Base-by-base conservation (phyloP, 2,329 filamentous ascomycete species). In the Xylaria hypoxylon region DNA sequence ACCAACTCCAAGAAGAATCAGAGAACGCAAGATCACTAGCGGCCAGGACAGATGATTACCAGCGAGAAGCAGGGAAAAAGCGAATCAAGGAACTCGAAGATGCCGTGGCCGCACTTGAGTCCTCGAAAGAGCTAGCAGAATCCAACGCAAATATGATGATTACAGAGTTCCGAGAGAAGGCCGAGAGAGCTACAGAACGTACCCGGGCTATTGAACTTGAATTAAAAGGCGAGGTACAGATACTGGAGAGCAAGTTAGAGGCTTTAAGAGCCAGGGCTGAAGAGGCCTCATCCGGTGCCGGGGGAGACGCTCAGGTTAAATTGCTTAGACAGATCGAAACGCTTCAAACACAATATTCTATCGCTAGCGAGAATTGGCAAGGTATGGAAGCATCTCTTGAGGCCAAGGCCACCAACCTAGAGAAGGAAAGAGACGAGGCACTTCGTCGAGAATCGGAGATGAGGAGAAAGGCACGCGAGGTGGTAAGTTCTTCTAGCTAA, bases 301-400 rank as follows among this genome's bases (percentile, higher is more conserved):
- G 89, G 5, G 92, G 94, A 15, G 93, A 97, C 75, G 89, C 92
- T 0, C 94, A 97, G 74, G 92, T 92, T 48, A 98, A 97, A 78
- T 84, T 98, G 45, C 84, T 98, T 48, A 89, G 96, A 45, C 96
- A 99, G 79, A 92, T 99, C 60, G 96, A 99, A 81, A 97, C 93
- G 0, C 81, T 99, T 42, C 96, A 99, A 79, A 96, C 92, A 6
- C 96, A 99, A 77, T 97, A 99, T 79, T 90, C 94, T 0, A 90
- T 96, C 61, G 96, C 96, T 1, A 96, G 93, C 72, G 93, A 97
- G 75, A 99, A 99, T 74, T 99, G 96, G 96, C 94, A 97, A 76
- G 93, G 94, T 0, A 96, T 99, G 68, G 95, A 99, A 79, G 88
- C 92, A 10, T 96, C 92, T 2, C 81, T 99, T 35, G 86, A 95